Evolutionary conservation across 129 eudicot species (phyloP).

Genomic region (Flaveria bidentis): DNA sequence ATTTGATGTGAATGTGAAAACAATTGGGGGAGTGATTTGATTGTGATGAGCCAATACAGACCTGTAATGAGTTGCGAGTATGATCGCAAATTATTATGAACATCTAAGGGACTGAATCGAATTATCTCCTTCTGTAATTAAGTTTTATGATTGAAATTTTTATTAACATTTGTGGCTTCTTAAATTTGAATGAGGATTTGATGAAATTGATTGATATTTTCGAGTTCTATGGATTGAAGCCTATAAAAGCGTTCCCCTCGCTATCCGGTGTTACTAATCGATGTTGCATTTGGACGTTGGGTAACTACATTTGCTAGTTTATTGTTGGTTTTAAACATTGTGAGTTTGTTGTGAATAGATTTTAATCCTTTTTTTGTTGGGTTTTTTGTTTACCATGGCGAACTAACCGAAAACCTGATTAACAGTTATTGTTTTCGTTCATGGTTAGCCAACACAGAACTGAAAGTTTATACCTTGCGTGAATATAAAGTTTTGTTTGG

Average conservation of each 20-base stretch:
- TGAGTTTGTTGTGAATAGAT: too few species aligned
- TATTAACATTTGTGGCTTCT: slow-evolving; percentile 12
- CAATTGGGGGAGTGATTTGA: not conserved
- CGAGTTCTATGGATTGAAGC: slow-evolving; percentile 33
- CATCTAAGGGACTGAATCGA: slow-evolving; percentile 95
- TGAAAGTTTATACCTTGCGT: too few species aligned
- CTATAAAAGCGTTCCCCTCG: slow-evolving; percentile 61
- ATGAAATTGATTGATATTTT: not conserved
- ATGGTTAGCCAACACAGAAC: too few species aligned
- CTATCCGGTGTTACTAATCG: slow-evolving; percentile 44
- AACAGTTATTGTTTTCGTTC: too few species aligned
- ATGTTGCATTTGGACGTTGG: slow-evolving; percentile 63
- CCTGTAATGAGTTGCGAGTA: slow-evolving; percentile 87
- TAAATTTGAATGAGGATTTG: slow-evolving; percentile 26
- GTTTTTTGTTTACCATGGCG: too few species aligned
- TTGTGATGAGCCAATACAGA: slow-evolving; percentile 71
- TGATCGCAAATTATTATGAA: slow-evolving; percentile 80
- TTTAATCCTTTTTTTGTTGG: too few species aligned
- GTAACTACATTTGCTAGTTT: slow-evolving; percentile 36
- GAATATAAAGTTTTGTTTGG: too few species aligned
- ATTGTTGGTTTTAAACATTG: too few species aligned
- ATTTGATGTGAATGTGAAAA: too few species aligned
- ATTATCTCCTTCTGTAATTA: not conserved
- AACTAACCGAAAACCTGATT: too few species aligned
- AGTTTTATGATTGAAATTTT: too few species aligned